These are phyloP conservation scores for Buddleja alternifolia DNA, from an alignment of 257 asterid species.

Conservation along the genomic window DNA sequence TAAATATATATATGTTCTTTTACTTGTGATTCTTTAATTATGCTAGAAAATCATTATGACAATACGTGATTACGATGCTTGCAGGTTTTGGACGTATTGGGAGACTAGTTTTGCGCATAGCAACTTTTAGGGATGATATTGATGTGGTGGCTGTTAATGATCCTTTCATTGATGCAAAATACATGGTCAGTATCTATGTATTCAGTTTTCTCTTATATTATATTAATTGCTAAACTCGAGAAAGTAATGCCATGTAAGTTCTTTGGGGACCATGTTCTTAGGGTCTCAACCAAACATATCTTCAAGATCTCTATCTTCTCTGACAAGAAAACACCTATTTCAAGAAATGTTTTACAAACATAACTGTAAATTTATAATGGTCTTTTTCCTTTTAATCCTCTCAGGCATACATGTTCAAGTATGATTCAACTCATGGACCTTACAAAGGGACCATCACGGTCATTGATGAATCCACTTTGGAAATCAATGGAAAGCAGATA, in stretches of 20 bases:
- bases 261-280: not conserved
- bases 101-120: slow-evolving; percentile 63
- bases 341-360: not conserved
- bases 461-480: slow-evolving; percentile 59
- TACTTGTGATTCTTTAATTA: not conserved
- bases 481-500: slow-evolving; percentile 66
- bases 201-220: slow-evolving; percentile 1
- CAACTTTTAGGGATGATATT: slow-evolving; percentile 66
- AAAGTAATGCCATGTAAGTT: not conserved
- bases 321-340: not conserved
- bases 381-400: slow-evolving; percentile 19
- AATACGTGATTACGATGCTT: not conserved
- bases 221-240: not conserved
- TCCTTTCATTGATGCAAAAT: slow-evolving; percentile 69
- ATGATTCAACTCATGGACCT: slow-evolving; percentile 73
- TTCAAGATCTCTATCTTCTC: no score
- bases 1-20: no score
- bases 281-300: not conserved
- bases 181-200: slow-evolving; percentile 54
- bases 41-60: not conserved
- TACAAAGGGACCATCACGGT: slow-evolving; percentile 55
- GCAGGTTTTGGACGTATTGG: slow-evolving; percentile 79
- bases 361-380: not conserved
- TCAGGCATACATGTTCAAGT: slow-evolving; percentile 76
- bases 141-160: slow-evolving; percentile 76